A percentile compares a stretch with the other conserved stretches of the same genome.
Evolutionary conservation across 2,329 filamentous ascomycete genomes (phyloP).

Genomic region (Fusarium aywerte): DNA sequence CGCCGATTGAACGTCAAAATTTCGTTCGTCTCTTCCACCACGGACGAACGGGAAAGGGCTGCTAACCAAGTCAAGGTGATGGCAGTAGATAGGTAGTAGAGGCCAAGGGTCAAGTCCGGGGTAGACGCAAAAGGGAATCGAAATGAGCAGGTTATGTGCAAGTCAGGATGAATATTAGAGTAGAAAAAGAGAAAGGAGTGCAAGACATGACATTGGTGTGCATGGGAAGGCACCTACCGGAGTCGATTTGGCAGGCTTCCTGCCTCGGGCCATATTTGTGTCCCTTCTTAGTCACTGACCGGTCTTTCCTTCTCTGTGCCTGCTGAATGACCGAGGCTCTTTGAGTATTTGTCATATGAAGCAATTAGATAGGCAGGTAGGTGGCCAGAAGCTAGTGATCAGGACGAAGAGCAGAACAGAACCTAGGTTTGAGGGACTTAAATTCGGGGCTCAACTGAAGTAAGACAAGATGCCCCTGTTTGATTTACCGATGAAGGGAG

Average conservation of each 20-base stretch:
- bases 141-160: constrained; percentile 40
- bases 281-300: constrained; percentile 2
- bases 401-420: neutral
- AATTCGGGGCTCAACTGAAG: neutral
- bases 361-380: too few relatives aligned
- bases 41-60: constrained; percentile 45
- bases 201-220: constrained; percentile 6
- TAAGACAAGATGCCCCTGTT: neutral
- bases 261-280: constrained; percentile 38
- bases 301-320: neutral
- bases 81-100: constrained; percentile 23
- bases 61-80: constrained; percentile 30
- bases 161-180: constrained; percentile 17
- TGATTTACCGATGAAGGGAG: neutral
- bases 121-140: constrained; percentile 40
- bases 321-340: neutral
- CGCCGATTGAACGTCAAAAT: neutral
- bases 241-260: constrained; percentile 25
- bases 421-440: neutral
- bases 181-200: constrained; percentile 32
- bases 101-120: constrained; percentile 19
- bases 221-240: constrained; percentile 33
- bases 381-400: neutral
- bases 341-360: neutral
- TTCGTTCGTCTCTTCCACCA: constrained; percentile 2